Evolutionary conservation across 257 asterid species (phyloP).

Genomic region (Petunia secreta): DNA sequence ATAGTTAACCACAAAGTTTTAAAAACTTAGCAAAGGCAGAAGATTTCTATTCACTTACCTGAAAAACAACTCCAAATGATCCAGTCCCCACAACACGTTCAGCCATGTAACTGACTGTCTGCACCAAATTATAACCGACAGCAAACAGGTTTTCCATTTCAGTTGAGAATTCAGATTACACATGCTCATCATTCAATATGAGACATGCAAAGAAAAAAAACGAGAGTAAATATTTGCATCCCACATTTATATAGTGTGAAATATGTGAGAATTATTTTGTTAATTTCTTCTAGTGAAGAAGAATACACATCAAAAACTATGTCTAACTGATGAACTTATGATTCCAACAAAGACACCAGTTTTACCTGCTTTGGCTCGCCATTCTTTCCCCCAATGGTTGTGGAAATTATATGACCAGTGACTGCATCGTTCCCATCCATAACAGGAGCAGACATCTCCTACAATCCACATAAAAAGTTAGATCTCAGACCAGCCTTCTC

Average conservation of each 20-base stretch:
- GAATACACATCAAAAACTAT: not conserved
- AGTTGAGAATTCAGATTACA: not conserved
- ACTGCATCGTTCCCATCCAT: conserved; percentile 72
- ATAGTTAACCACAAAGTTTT: conserved; percentile 22
- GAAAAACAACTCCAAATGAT: conserved; percentile 55
- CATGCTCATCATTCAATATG: not conserved
- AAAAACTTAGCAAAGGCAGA: not conserved
- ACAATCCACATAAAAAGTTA: conserved; percentile 30
- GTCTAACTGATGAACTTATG: not conserved
- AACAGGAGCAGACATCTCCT: conserved; percentile 82
- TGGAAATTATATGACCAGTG: conserved; percentile 89
- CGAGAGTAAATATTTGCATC: not conserved
- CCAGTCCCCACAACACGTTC: conserved; percentile 67
- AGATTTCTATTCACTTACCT: conserved; percentile 27
- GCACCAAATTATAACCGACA: conserved; percentile 27
- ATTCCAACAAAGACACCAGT: not conserved
- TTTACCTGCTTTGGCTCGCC: conserved; percentile 95
- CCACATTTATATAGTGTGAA: not conserved
- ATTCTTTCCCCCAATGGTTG: conserved; percentile 93
- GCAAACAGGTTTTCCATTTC: not conserved
- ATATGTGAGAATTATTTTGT: not conserved
- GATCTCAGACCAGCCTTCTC: conserved; percentile 24
- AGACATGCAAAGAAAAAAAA: not conserved
- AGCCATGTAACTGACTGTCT: conserved; percentile 67
- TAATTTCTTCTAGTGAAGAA: not conserved